These are phyloP conservation scores for Euphorbia schlechtendalii DNA, from an alignment of 441 rosid genomes.

Conservation along the genomic window DNA sequence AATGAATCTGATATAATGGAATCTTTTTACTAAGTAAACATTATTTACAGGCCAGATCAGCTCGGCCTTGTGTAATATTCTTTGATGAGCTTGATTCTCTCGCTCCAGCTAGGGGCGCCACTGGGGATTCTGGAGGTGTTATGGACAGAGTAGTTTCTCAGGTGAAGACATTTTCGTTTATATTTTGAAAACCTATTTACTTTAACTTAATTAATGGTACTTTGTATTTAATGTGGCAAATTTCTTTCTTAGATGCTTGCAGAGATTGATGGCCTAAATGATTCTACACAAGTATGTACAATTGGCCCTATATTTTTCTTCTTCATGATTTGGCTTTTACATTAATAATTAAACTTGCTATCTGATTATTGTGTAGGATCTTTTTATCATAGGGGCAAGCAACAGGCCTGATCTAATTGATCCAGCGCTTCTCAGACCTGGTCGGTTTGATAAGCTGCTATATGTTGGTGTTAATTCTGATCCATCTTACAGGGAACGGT, in stretches of 20 bases:
- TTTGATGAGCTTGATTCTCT: constrained; percentile 98
- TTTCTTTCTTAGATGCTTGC: constrained; percentile 71
- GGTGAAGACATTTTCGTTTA: constrained; percentile 37
- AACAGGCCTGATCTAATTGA: constrained; percentile 97
- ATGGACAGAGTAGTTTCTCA: constrained; percentile 99
- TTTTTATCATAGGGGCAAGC: constrained; percentile 95
- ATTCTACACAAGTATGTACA: constrained; percentile 55
- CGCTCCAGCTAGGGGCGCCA: constrained; percentile 98
- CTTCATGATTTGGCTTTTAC: constrained; percentile 11
- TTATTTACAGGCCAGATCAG: constrained; percentile 79
- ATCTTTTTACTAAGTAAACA: constrained; percentile 2
- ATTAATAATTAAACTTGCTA: constrained; percentile 8
- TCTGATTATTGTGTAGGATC: constrained; percentile 40
- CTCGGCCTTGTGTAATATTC: constrained; percentile 95
- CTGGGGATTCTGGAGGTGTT: constrained; percentile 97
- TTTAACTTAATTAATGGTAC: constrained; percentile 2
- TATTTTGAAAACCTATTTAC: constrained; percentile 7
- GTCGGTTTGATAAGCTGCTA: constrained; percentile 89
- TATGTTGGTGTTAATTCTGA: constrained; percentile 92
- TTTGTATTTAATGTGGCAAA: constrained; percentile 14
- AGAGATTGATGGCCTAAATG: constrained; percentile 91
- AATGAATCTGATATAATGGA: no score
- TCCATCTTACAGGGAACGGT: constrained; percentile 86
- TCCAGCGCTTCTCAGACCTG: constrained; percentile 91
- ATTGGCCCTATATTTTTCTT: not conserved